A percentile compares a stretch with the other conserved stretches of the same genome.
These are phyloP conservation scores for Periglandula ipomoeae DNA, from an alignment of 2,329 filamentous ascomycete genomes.

Conservation along the genomic window DNA sequence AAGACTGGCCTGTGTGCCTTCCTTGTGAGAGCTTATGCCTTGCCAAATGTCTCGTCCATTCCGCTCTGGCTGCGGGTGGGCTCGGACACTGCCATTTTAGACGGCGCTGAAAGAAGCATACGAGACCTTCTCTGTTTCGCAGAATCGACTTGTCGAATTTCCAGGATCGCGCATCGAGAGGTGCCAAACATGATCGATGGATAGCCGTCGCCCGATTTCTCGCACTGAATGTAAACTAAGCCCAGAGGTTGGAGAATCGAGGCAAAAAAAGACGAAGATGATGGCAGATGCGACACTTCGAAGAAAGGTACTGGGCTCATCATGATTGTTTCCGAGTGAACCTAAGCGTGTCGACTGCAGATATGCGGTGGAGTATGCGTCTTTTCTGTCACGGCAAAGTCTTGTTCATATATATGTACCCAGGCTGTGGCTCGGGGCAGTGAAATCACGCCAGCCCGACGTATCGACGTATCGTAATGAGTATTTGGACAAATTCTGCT, in stretches of 20 bases:
- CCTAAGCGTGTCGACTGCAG: neutral
- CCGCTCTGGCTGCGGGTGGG: conserved; percentile 41
- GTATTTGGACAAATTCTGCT: neutral
- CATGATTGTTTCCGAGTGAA: neutral
- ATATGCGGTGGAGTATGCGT: too few relatives aligned
- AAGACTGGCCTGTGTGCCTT: conserved; percentile 41
- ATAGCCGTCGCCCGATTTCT: neutral
- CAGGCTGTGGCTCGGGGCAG: too few relatives aligned
- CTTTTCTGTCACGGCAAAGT: too few relatives aligned
- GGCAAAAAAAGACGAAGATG: conserved; percentile 76
- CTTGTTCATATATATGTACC: too few relatives aligned
- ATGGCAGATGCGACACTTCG: conserved; percentile 67
- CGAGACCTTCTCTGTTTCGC: conserved; percentile 29
- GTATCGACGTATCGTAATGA: neutral
- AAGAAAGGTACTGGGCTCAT: conserved; percentile 33
- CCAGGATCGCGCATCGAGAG: conserved; percentile 27
- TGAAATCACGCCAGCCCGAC: too few relatives aligned
- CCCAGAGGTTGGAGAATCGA: conserved; percentile 70
- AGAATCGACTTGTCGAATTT: conserved; percentile 32
- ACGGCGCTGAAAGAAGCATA: conserved; percentile 60
- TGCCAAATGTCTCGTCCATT: neutral
- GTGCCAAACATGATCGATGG: conserved; percentile 35
- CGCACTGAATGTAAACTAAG: conserved; percentile 47
- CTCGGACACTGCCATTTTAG: conserved; percentile 57
- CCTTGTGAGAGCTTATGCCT: conserved; percentile 4